These are phyloP conservation scores for Umbelopsis sp. DNA, from an alignment of 192 early-diverging fungal species.

Conservation along the genomic window DNA sequence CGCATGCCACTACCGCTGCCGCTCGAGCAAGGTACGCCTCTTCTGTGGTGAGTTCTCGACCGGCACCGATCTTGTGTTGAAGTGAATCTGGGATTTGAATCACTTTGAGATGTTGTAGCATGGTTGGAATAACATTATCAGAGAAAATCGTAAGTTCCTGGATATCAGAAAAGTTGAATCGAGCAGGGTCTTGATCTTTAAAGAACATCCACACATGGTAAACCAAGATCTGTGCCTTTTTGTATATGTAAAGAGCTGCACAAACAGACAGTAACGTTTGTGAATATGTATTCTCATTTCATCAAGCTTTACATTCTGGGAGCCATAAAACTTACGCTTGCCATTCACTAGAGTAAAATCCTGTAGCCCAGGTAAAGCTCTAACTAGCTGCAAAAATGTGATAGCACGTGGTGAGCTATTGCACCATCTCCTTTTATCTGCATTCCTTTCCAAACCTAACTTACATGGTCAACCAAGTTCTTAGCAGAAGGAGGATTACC, in stretches of 20 bases:
- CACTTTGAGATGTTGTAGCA: constrained; percentile 60
- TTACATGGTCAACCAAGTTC: constrained; percentile 48
- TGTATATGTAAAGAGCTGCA: constrained; percentile 67
- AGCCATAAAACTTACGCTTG: constrained; percentile 19
- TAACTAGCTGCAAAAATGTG: constrained; percentile 44
- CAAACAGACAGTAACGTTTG: background rate
- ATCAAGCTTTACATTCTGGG: background rate
- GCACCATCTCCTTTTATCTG: background rate
- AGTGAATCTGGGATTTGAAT: constrained; percentile 48
- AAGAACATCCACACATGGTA: constrained; percentile 66
- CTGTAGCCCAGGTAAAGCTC: constrained; percentile 69
- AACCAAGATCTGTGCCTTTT: constrained; percentile 75
- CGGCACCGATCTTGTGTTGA: constrained; percentile 45
- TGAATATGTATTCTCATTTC: no score
- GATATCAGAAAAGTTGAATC: constrained; percentile 71
- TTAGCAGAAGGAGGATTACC: constrained; percentile 48
- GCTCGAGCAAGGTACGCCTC: constrained; percentile 68
- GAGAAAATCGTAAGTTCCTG: constrained; percentile 68
- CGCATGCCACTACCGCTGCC: constrained; percentile 66
- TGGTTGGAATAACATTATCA: constrained; percentile 75
- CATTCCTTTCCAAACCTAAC: background rate
- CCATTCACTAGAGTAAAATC: constrained; percentile 59
- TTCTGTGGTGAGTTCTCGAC: constrained; percentile 46
- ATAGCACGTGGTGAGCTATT: background rate
- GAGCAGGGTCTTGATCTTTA: constrained; percentile 42